phyloP scores from a whole-genome alignment of 2,329 filamentous ascomycete species.

The Tothia fuscella region DNA sequence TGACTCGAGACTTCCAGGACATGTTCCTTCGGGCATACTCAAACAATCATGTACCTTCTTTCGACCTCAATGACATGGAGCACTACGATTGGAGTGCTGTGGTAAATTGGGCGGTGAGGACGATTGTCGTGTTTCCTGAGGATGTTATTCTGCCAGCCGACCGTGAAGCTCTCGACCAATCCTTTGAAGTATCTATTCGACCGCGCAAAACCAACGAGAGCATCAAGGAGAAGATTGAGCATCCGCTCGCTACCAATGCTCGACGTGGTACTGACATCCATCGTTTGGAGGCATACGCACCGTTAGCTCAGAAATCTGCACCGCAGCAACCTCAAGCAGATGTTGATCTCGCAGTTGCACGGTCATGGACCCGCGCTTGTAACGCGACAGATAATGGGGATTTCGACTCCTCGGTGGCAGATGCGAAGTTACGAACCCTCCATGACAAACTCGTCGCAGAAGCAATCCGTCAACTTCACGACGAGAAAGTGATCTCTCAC shows the following conservation, averaged over 20 bases:
- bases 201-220: background rate
- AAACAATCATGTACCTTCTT: slow-evolving; percentile 28
- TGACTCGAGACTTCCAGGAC: slow-evolving; percentile 36
- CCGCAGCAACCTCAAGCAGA: background rate
- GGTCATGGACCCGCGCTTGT: slow-evolving; percentile 38
- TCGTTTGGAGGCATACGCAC: background rate
- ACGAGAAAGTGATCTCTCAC: slow-evolving; percentile 25
- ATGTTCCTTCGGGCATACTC: slow-evolving; percentile 34
- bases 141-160: slow-evolving; percentile 23
- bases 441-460: background rate
- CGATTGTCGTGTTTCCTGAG: slow-evolving; percentile 22
- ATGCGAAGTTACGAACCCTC: slow-evolving; percentile 15
- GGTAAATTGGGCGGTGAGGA: slow-evolving; percentile 33
- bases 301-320: background rate
- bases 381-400: slow-evolving; percentile 30
- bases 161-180: slow-evolving; percentile 3
- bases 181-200: slow-evolving; percentile 4
- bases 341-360: slow-evolving; percentile 24
- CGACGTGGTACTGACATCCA: background rate
- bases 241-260: slow-evolving; percentile 2
- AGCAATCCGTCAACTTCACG: slow-evolving; percentile 11
- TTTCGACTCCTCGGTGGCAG: slow-evolving; percentile 28
- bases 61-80: slow-evolving; percentile 32
- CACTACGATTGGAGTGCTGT: slow-evolving; percentile 35
- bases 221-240: slow-evolving; percentile 8